Evolutionary conservation across 495 filamentous ascomycete genomes (phyloP).

Genomic region (Achaetomiella virescens): DNA sequence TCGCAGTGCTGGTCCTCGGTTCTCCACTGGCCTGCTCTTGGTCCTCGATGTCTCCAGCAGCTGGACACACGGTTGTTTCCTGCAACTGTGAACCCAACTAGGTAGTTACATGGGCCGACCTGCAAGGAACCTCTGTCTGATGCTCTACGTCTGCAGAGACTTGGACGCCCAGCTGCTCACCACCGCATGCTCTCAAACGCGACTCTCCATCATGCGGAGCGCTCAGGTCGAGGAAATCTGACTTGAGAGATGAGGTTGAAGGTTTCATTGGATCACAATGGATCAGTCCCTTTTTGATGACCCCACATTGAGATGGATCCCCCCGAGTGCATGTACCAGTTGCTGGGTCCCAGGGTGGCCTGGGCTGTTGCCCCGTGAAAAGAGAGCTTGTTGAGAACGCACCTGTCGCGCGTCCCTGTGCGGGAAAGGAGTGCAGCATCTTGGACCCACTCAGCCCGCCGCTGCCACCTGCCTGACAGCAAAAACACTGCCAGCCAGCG

Average conservation of each 20-base stretch:
- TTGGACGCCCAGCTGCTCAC: too few relatives aligned
- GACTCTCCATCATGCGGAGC: too few relatives aligned
- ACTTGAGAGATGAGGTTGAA: neutral
- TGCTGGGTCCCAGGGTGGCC: too few relatives aligned
- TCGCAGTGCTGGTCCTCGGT: neutral
- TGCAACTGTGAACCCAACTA: too few relatives aligned
- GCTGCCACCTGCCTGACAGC: slow-evolving; percentile 8
- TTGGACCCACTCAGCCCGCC: slow-evolving; percentile 12
- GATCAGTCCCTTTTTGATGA: neutral
- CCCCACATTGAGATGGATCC: neutral
- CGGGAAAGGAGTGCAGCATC: neutral
- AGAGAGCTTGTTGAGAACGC: slow-evolving; percentile 5
- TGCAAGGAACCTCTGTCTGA: too few relatives aligned
- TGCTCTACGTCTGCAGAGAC: too few relatives aligned
- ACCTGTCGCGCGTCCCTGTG: slow-evolving; percentile 2
- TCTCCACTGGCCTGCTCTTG: too few relatives aligned
- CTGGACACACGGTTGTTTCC: too few relatives aligned
- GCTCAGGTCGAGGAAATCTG: neutral
- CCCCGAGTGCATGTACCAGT: slow-evolving; percentile 6
- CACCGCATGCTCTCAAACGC: too few relatives aligned
- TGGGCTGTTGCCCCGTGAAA: slow-evolving; percentile 21
- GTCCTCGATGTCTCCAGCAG: neutral
- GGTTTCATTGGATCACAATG: too few relatives aligned
- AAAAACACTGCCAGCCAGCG: slow-evolving; percentile 18
- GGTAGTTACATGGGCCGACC: too few relatives aligned